phyloP scores from a whole-genome alignment of 1,139 yeast species.

The Geotrichum siamense region DNA sequence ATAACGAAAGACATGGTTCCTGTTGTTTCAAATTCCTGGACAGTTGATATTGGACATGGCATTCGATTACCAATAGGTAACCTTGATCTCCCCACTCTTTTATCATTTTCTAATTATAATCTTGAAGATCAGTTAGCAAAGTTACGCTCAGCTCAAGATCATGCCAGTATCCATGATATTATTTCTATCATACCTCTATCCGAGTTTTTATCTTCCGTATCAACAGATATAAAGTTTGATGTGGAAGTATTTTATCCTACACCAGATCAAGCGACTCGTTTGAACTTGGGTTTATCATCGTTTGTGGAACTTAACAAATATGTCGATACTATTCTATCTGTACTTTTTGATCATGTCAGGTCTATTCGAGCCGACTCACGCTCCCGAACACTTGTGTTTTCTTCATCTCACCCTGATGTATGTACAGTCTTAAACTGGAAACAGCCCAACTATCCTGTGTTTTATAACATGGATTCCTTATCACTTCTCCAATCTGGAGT shows the following conservation, averaged over 20 bases:
- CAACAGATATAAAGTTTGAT: slow-evolving; percentile 58
- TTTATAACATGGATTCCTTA: slow-evolving; percentile 57
- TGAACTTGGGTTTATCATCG: slow-evolving; percentile 42
- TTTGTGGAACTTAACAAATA: slow-evolving; percentile 54
- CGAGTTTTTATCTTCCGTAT: slow-evolving; percentile 49
- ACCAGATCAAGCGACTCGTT: slow-evolving; percentile 46
- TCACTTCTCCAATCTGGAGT: slow-evolving; percentile 29
- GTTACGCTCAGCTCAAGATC: slow-evolving; percentile 19
- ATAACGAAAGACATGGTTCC: slow-evolving; percentile 80
- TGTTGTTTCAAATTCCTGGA: slow-evolving; percentile 68
- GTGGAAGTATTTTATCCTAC: slow-evolving; percentile 82
- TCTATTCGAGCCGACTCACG: slow-evolving; percentile 25
- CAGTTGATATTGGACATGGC: slow-evolving; percentile 49
- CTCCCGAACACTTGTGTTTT: slow-evolving; percentile 64
- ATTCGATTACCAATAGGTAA: slow-evolving; percentile 46
- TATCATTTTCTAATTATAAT: slow-evolving; percentile 18
- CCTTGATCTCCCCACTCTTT: slow-evolving; percentile 40
- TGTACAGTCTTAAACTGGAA: slow-evolving; percentile 96
- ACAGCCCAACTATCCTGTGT: slow-evolving; percentile 95
- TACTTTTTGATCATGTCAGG: slow-evolving; percentile 68
- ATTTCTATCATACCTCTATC: slow-evolving; percentile 50
- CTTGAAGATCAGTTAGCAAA: slow-evolving; percentile 3
- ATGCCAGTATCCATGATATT: slow-evolving; percentile 35
- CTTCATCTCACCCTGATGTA: slow-evolving; percentile 78
- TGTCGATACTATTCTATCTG: slow-evolving; percentile 65